Evolutionary conservation across 345 rosid genomes (phyloP).

Genomic region (Erodium maritimum): DNA sequence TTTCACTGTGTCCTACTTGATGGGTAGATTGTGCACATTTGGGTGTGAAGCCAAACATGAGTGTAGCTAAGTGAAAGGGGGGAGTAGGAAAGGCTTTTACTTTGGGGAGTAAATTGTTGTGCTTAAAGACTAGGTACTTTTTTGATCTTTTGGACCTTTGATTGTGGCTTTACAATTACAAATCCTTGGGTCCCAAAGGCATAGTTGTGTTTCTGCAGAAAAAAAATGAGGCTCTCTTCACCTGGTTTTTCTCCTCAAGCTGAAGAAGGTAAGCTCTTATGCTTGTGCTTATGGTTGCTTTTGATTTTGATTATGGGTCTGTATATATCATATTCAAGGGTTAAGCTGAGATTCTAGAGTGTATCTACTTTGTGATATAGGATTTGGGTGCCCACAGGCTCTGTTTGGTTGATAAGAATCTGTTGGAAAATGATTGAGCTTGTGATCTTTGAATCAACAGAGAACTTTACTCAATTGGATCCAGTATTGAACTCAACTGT

Average conservation of each 20-base stretch:
- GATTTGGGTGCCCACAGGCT: too few species aligned
- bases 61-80: neutral
- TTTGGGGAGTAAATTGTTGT: conserved; percentile 7
- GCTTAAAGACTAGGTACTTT: conserved; percentile 7
- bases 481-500: too few species aligned
- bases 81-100: neutral
- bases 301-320: neutral
- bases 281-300: neutral
- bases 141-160: conserved; percentile 8
- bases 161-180: neutral
- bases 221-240: conserved; percentile 72
- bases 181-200: neutral
- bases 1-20: neutral
- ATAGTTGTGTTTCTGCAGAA: too few species aligned
- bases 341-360: too few species aligned
- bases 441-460: too few species aligned
- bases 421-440: too few species aligned
- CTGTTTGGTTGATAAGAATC: too few species aligned
- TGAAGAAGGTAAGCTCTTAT: conserved; percentile 55
- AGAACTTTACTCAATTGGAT: neutral
- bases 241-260: conserved; percentile 77
- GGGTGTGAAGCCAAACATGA: neutral
- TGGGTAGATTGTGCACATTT: neutral
- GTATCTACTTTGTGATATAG: too few species aligned
- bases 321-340: too few species aligned